Base-by-base conservation (phyloP, 345 rosid genomes). In the Aquilaria yunnanensis region DNA sequence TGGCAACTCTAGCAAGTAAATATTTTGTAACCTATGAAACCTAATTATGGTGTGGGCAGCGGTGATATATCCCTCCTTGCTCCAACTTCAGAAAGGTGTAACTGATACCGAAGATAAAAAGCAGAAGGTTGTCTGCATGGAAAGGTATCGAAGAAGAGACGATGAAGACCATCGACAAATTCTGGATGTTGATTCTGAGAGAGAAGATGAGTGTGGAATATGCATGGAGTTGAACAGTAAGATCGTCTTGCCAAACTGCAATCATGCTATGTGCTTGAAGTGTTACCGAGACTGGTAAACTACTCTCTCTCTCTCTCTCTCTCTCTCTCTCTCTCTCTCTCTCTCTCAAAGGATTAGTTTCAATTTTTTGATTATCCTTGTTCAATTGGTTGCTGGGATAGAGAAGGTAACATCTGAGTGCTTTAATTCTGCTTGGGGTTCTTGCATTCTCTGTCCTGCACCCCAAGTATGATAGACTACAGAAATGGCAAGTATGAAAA, bases 171-270 rank as follows among this genome's bases (percentile, higher is more conserved):
- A 34, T 33, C 65, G 66, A 51, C 71, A 32, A 10, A 64, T 32
- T 47, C 62, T 75, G 2, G 81, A 76, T 47, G 32, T 70, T 9
- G 92, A 83, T 33, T 56, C 47, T 52, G 92, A 81, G 70, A 83
- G 89, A 62, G 89, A 86, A 64, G 89, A 81, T 41, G 92, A 83
- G 65, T 85, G 92, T 63, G 92, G 88, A 56, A 85, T 85, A 64
- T 85, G 92, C 68, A 77, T 85, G 88, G 92, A 85, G 78, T 67
- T 57, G 68, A 78, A 77, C 56, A 74, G 78, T 61, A 85, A 83
- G 76, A 79, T 85, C 50, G 83, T 83, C 54, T 59, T 85, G 51
- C 91, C 91, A 8, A 71, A 74, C 76, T 85, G 91, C 81, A 74
- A 67, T 70, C 91, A 85, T 72, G 81, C 78, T 60, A 66, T 81